Base-by-base conservation (phyloP, 2,329 filamentous ascomycete genomes). In the Aspergillus calidoustus region DNA sequence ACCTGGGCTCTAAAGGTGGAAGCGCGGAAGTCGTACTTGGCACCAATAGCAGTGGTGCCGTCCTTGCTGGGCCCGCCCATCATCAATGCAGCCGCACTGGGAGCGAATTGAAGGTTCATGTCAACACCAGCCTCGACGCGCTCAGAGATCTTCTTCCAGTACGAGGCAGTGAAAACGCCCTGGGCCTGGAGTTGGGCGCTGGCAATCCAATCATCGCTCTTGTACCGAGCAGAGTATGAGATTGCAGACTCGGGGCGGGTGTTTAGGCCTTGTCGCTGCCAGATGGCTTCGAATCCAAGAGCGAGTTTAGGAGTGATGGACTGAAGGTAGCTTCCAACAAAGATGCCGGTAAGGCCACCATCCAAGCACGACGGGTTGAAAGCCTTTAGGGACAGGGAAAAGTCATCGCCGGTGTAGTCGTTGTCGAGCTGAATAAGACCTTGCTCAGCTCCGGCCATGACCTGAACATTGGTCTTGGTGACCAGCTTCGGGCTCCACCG, bases 1-100 rank as follows among this genome's bases (percentile, higher is more conserved):
- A 98, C 86, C 82, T 99, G 95, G 49, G 94, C 95, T 68, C 94
- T 89, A 88, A 97, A 97, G 54, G 92, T 95, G 59, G 92, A 95
- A 82, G 93, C 91, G 75, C 92, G 88, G 87, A 99, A 99, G 78
- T 97, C 94, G 81, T 99, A 99, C 82, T 99, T 99, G 76, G 93
- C 92, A 73, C 94, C 95, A 72, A 98, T 86, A 58, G 93, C 92
- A 57, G 96, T 93, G 64, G 92, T 86, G 59, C 95, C 95, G 79
- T 99, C 93, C 79, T 93, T 94, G 77, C 89, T 87, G 57, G 89
- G 77, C 51, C 88, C 88, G 63, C 92, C 92, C 88, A 95, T 93
- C 79, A 91, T 81, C 66, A 87, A 86, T 56, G 86, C 87, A 56
- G 83, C 81, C 59, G 86, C 84, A 34, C 88, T 83, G 34, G 87